Base-by-base conservation (phyloP, 345 rosid genomes). In the Eucalyptus marginata region DNA sequence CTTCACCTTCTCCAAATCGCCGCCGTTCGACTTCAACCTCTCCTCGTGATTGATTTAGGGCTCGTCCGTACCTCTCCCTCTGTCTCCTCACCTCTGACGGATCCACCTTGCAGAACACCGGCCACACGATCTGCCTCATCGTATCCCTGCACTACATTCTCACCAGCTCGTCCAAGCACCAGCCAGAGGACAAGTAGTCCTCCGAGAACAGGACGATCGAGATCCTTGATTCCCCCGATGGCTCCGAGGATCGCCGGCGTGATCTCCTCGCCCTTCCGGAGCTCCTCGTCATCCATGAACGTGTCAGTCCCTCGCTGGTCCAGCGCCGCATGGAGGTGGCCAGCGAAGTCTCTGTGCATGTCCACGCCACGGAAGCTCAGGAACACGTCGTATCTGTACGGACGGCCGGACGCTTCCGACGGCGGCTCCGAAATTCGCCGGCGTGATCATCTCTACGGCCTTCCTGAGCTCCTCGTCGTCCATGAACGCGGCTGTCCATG, bases 101-200 rank as follows among this genome's bases (percentile, higher is more conserved):
- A 49, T 89, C 89, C 20, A 87, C 90, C 54, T 79, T 29, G 44
- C 87, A 90, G 88, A 90, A 91, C 51, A 91, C 54, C 6, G 91
- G 90, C 81, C 89, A 80, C 49, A 92, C 27, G 11, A 47, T 51
- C 86, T 88, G 90, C 18, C 88, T 86, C 47, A 18, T 66, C 51
- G 43, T n/a, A 5, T 87, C 87, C 89, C 14, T 86, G 87, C 90
- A 68, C 49, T 88, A 9, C 9, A 7, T 87, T 89, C 88, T 85
- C 22, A 79, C 49, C 12, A 90, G 89, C 87, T 92, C 93, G 16
- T 92, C 86, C 84, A 92, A 31, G 90, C 90, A 90, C 92, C 91
- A 88, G 36, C 81, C 25, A 2, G 90, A 92, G 66, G 50, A 22
- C 47, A 87, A 88, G 86, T 90, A 88, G 80, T 88, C 58, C 31